Evolutionary conservation across 2,329 filamentous ascomycete species (phyloP).

Genomic region (Sclerotiophoma versabilis): DNA sequence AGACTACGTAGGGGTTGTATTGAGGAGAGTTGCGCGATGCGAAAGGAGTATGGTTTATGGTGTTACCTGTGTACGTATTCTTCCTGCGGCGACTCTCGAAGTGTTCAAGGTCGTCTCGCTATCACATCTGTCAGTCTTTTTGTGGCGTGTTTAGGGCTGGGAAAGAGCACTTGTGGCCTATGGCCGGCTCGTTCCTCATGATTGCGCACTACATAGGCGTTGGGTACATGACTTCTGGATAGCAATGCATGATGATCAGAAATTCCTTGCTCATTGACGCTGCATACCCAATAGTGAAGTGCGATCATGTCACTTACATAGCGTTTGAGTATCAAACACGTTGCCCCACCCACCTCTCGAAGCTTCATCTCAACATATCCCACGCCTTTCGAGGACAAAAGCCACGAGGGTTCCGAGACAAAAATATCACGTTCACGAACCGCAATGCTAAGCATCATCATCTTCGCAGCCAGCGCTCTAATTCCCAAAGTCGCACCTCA

Average conservation of each 20-base stretch:
- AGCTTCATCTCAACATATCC: no score
- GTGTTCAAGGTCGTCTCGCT: constrained; percentile 16
- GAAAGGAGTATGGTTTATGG: background rate
- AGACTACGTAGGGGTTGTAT: constrained; percentile 47
- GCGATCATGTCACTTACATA: background rate
- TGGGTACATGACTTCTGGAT: background rate
- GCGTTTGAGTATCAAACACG: background rate
- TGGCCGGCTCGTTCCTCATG: constrained; percentile 8
- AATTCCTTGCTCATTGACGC: background rate
- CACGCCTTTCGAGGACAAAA: no score
- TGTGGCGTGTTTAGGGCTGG: background rate
- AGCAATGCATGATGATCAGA: constrained; percentile 13
- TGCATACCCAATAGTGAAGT: background rate
- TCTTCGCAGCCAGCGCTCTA: no score
- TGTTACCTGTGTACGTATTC: constrained; percentile 14
- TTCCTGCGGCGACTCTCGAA: constrained; percentile 15
- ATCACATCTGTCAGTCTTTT: constrained; percentile 8
- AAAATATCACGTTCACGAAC: no score
- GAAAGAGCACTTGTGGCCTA: constrained; percentile 3
- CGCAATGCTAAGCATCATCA: no score
- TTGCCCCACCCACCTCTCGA: no score
- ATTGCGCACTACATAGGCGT: constrained; percentile 3
- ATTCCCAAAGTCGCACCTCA: no score
- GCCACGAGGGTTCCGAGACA: no score
- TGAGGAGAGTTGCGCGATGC: background rate